phyloP scores from a whole-genome alignment of 768 basidiomycete genomes.

The Sistotremastrum niveocremeum region DNA sequence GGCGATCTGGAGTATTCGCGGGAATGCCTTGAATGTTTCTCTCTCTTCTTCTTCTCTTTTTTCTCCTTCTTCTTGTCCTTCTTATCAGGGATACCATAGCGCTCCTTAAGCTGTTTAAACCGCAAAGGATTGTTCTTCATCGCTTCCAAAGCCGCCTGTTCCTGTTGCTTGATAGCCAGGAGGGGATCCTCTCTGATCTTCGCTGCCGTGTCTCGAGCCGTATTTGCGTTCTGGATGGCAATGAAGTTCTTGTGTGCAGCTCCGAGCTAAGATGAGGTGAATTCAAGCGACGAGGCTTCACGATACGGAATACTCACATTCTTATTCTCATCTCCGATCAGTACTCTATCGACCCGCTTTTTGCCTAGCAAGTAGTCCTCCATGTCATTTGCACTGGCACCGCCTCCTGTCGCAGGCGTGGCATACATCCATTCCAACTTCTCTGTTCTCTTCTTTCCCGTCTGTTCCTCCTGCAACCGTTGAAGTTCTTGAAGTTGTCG shows the following conservation, averaged over 20 bases:
- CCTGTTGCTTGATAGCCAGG: slow-evolving; percentile 96
- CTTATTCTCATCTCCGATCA: slow-evolving; percentile 85
- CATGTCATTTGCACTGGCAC: slow-evolving; percentile 76
- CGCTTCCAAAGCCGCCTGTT: slow-evolving; percentile 83
- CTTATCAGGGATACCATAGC: slow-evolving; percentile 70
- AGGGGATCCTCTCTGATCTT: slow-evolving; percentile 96
- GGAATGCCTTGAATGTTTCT: slow-evolving; percentile 19
- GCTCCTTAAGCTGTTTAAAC: slow-evolving; percentile 65
- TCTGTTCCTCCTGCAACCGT: slow-evolving; percentile 86
- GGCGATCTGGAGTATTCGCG: slow-evolving; percentile 14
- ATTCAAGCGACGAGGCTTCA: slow-evolving; percentile 6
- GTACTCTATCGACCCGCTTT: slow-evolving; percentile 92
- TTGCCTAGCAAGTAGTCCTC: slow-evolving; percentile 97
- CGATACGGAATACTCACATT: slow-evolving; percentile 37
- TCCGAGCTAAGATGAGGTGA: slow-evolving; percentile 40
- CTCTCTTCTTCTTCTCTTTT: slow-evolving; percentile 38
- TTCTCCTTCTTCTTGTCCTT: slow-evolving; percentile 57
- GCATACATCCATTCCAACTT: slow-evolving; percentile 99
- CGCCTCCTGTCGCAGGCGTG: slow-evolving; percentile 88
- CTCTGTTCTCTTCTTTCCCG: slow-evolving; percentile 87
- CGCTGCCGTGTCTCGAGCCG: slow-evolving; percentile 69
- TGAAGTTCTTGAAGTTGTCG: slow-evolving; percentile 93
- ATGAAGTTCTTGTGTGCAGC: slow-evolving; percentile 88
- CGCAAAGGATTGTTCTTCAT: slow-evolving; percentile 79
- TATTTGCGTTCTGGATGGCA: slow-evolving; percentile 91